These are phyloP conservation scores for Vanrija pseudolonga DNA, from an alignment of 1,284 basidiomycete genomes.

Conservation along the genomic window DNA sequence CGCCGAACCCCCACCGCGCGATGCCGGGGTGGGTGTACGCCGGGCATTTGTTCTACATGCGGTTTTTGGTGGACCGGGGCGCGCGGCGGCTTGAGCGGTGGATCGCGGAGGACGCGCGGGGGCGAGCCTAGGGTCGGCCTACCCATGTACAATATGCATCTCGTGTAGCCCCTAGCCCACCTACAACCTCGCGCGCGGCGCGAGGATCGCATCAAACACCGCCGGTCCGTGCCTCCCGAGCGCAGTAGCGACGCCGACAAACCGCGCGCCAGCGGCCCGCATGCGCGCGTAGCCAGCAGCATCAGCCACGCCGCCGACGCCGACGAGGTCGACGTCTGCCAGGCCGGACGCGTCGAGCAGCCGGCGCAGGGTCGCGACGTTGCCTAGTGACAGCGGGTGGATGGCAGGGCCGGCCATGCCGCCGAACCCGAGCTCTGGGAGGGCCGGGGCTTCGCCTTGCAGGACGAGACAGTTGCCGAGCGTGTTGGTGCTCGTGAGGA, in stretches of 20 bases:
- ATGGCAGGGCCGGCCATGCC: constrained; percentile 14
- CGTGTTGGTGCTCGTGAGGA: constrained; percentile 17
- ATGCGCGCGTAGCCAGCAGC: constrained; percentile 8
- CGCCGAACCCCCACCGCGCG: too few species aligned
- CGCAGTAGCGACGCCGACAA: constrained; percentile 11
- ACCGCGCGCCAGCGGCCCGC: constrained; percentile 7
- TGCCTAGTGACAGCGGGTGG: constrained; percentile 15
- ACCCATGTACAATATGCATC: too few species aligned
- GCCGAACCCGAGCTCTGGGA: constrained; percentile 15
- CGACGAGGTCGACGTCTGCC: constrained; percentile 5
- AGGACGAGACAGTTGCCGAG: constrained; percentile 11
- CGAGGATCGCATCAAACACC: constrained; percentile 7
- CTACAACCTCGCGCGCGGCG: neutral
- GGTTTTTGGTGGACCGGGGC: too few species aligned
- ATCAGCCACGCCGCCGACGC: constrained; percentile 16
- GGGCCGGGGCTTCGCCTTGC: neutral
- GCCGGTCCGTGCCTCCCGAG: constrained; percentile 4
- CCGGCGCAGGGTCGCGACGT: constrained; percentile 8
- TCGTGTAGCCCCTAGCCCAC: neutral
- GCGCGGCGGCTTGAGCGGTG: too few species aligned
- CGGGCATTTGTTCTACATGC: too few species aligned
- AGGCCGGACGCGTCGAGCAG: constrained; percentile 7
- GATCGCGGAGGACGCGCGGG: too few species aligned
- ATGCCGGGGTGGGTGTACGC: too few species aligned
- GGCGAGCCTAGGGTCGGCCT: too few species aligned